Evolutionary conservation across 164 flowering plant species (phyloP), one percentile per base, ranked within the genome.

Genomic region (Magnolia officinalis): DNA sequence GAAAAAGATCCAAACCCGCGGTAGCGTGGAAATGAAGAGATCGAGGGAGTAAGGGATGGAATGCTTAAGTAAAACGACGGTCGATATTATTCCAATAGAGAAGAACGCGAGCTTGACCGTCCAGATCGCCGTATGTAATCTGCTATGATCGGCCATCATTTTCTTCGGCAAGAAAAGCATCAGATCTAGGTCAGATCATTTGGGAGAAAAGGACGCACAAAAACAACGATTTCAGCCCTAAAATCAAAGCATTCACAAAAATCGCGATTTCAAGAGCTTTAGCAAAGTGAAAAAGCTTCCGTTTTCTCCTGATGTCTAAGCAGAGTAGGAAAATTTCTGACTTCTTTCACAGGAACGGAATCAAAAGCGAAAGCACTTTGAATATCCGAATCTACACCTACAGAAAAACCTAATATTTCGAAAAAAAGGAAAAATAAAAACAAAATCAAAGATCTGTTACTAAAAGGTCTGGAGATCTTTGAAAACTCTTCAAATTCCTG

Each of bases 1-100:
- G 31, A 89, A 4, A 2, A 83, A 80, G 72, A 71, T 73, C 89
- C 87, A 89, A 0, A 89, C 19, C 29, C 76, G 75, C 19, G 91
- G 90, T 31, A 83, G 72, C 8, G 73, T 50, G 14, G 81, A 82
- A 18, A 74, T 18, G 31, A 79, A 37, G n/a, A 71, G 50, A 23
- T 45, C 70, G 66, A 70, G 20, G 50, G 73, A 79, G 78, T 76
- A 76, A 16, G 81, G 79, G 9, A 82, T 74, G 6, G 81, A 77
- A 4, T 70, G 70, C 73, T 78, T 81, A 51, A 81, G 67, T 19
- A 81, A 24, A 49, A 76, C 65, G 14, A 74, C 59, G 29, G 79
- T 73, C 13, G 79, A 78, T 31, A 81, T 49, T 37, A 79, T 50
- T 79, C 84, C 84, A 23, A 79, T 50, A 0, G 70, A 70, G 16